Conservation (phyloP, 768 basidiomycete genomes). For the Boletus barrowsii region DNA sequence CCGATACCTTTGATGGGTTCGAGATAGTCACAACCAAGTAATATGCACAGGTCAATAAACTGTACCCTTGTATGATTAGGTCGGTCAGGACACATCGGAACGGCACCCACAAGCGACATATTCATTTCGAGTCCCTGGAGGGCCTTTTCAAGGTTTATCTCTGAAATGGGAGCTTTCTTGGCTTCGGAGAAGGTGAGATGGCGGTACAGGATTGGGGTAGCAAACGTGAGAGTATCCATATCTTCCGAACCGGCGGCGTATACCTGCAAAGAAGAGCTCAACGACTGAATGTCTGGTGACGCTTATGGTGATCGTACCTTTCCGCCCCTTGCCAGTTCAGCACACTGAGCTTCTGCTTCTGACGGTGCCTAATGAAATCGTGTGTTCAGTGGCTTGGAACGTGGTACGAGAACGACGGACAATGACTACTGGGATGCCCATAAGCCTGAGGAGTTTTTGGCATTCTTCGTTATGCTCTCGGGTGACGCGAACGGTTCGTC, state of each 20-base stretch:
- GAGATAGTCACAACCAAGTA: slow-evolving; percentile 97
- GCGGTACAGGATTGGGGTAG: slow-evolving; percentile 85
- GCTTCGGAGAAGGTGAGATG: slow-evolving; percentile 98
- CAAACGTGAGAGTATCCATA: slow-evolving; percentile 99
- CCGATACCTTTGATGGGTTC: slow-evolving; percentile 98
- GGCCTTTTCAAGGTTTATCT: slow-evolving; percentile 79
- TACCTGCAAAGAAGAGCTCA: slow-evolving; percentile 48
- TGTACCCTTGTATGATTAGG: slow-evolving; percentile 30
- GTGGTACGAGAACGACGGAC: slow-evolving; percentile 43
- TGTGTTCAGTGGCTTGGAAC: neutral
- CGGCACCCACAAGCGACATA: slow-evolving; percentile 71
- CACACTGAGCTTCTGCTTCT: slow-evolving; percentile 98
- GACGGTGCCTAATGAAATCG: slow-evolving; percentile 76
- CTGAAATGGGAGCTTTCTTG: slow-evolving; percentile 93
- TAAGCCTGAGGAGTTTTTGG: slow-evolving; percentile 76
- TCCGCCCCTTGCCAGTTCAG: slow-evolving; percentile 94
- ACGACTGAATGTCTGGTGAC: neutral
- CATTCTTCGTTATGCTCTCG: slow-evolving; percentile 97
- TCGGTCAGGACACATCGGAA: neutral
- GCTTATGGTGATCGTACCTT: slow-evolving; percentile 50
- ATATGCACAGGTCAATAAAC: slow-evolving; percentile 96
- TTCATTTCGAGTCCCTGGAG: slow-evolving; percentile 88
- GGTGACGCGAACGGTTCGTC: slow-evolving; percentile 93
- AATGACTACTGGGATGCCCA: slow-evolving; percentile 96
- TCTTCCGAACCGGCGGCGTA: slow-evolving; percentile 98